phyloP scores from a whole-genome alignment of 1,284 basidiomycete species.

The Melanopsichium pennsylvanicum region DNA sequence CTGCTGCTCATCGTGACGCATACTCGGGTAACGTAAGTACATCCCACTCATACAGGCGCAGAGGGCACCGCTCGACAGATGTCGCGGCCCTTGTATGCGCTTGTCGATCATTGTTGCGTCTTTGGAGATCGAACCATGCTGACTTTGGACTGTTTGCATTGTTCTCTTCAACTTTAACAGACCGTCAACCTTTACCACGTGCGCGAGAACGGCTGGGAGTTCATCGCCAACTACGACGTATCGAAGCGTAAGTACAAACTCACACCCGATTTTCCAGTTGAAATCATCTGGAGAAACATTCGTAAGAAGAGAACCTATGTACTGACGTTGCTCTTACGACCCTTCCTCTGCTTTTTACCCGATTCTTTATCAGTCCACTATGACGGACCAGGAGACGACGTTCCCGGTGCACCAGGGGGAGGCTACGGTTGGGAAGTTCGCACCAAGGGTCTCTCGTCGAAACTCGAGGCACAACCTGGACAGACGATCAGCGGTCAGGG shows the following conservation, averaged over 20 bases:
- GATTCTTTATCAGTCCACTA: conserved; percentile 50
- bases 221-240: conserved; percentile 64
- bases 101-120: too few species aligned
- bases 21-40: conserved; percentile 77
- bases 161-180: conserved; percentile 20
- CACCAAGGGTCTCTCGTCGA: conserved; percentile 56
- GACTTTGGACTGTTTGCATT: not conserved
- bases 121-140: not conserved
- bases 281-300: too few species aligned
- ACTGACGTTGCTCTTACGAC: too few species aligned
- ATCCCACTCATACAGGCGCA: too few species aligned
- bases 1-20: conserved; percentile 91
- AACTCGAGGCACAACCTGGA: conserved; percentile 48
- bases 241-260: conserved; percentile 50
- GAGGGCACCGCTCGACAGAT: too few species aligned
- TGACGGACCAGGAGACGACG: conserved; percentile 57
- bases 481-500: conserved; percentile 49
- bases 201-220: conserved; percentile 80
- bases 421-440: conserved; percentile 64
- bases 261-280: too few species aligned
- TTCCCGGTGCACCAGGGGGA: conserved; percentile 58
- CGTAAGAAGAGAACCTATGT: too few species aligned
- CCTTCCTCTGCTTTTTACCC: not conserved
- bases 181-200: conserved; percentile 96
- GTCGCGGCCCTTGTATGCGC: too few species aligned